Percentiles rank a stretch among this genome's conserved stretches.
Conservation (phyloP, 2,329 filamentous ascomycete genomes). For the Teratosphaeria zuluensis region DNA sequence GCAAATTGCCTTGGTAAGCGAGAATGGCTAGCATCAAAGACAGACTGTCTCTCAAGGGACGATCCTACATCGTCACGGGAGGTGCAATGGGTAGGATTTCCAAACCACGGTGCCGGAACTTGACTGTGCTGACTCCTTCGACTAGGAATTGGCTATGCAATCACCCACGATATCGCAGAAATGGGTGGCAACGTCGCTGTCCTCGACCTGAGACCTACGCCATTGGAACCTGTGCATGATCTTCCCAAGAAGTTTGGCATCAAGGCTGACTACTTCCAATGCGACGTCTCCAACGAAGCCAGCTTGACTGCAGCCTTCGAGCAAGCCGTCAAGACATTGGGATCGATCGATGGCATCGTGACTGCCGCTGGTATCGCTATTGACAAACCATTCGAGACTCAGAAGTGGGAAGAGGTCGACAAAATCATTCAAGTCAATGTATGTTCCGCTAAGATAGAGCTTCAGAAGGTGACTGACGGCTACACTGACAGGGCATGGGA, state of each 20-base stretch:
- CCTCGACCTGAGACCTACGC: conserved; percentile 45
- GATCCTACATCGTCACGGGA: not conserved
- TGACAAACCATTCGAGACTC: conserved; percentile 20
- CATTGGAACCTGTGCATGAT: conserved; percentile 16
- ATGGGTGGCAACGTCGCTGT: conserved; percentile 45
- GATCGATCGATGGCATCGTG: conserved; percentile 19
- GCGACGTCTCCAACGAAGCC: conserved; percentile 30
- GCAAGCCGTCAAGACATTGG: conserved; percentile 13
- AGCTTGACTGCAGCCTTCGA: conserved; percentile 16
- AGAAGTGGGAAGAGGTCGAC: conserved; percentile 20
- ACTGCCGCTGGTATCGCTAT: conserved; percentile 23
- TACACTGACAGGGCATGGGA: conserved; percentile 13
- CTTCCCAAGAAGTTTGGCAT: conserved; percentile 51
- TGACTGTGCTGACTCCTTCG: not conserved
- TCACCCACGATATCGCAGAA: conserved; percentile 19
- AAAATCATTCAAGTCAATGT: conserved; percentile 30
- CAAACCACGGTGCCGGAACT: not conserved
- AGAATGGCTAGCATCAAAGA: not conserved
- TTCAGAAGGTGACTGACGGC: not conserved
- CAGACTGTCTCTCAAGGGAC: not conserved
- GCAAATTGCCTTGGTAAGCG: too few species aligned
- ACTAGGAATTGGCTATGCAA: conserved; percentile 12
- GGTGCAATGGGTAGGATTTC: not conserved
- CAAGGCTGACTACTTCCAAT: conserved; percentile 31
- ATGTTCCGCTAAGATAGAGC: not conserved